Conservation (phyloP, 768 basidiomycete species). For the Trametes elegans region DNA sequence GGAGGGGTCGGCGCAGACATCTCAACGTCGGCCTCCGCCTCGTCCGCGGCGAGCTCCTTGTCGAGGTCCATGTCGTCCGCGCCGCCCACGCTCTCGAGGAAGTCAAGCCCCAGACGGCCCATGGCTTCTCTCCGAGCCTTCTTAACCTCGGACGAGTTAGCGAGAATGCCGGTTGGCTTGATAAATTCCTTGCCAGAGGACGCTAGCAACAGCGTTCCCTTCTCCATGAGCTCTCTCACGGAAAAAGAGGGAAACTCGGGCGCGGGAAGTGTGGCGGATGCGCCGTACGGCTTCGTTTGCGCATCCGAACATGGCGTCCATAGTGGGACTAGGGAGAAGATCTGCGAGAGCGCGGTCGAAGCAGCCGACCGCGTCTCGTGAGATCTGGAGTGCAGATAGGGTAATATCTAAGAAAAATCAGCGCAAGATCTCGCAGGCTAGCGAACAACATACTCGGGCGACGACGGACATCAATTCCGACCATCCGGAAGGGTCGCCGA, state of each 20-base stretch:
- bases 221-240: slow-evolving; percentile 71
- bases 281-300: slow-evolving; percentile 30
- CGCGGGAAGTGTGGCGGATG: slow-evolving; percentile 30
- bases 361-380: slow-evolving; percentile 90
- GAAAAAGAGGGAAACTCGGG: slow-evolving; percentile 76
- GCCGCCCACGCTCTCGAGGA: slow-evolving; percentile 68
- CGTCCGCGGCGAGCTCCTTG: slow-evolving; percentile 72
- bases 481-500: slow-evolving; percentile 78
- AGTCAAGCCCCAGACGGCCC: slow-evolving; percentile 83
- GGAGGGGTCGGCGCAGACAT: slow-evolving; percentile 13
- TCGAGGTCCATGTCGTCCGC: slow-evolving; percentile 84
- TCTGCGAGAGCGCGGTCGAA: slow-evolving; percentile 82
- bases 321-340: slow-evolving; percentile 79
- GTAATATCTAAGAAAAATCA: slow-evolving; percentile 63
- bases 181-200: slow-evolving; percentile 93
- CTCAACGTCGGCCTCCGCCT: slow-evolving; percentile 44
- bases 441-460: slow-evolving; percentile 59
- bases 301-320: slow-evolving; percentile 58
- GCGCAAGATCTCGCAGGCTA: neutral
- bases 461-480: slow-evolving; percentile 87
- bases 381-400: slow-evolving; percentile 88
- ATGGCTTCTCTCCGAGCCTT: slow-evolving; percentile 88
- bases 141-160: slow-evolving; percentile 77
- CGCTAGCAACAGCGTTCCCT: slow-evolving; percentile 76
- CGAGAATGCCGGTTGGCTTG: slow-evolving; percentile 69